phyloP scores from a whole-genome alignment of 2,329 filamentous ascomycete species.

The Aspergillus brunneoviolaceus region DNA sequence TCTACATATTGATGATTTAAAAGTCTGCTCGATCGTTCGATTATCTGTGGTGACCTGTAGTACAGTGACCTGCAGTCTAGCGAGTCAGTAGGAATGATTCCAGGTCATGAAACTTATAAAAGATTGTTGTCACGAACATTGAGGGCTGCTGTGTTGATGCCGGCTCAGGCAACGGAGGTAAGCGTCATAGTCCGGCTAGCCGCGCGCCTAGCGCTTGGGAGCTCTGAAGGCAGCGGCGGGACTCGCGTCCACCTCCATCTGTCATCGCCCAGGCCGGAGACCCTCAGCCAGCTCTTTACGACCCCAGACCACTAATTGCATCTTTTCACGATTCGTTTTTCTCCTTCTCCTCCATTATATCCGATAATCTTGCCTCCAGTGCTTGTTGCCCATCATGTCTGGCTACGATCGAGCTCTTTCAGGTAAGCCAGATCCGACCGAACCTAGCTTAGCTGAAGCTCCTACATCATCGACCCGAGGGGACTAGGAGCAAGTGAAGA shows the following conservation, averaged over 20 bases:
- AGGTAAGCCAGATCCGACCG: constrained; percentile 61
- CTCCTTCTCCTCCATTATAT: constrained; percentile 9
- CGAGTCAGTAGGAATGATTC: too few species aligned
- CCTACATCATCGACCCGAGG: background rate
- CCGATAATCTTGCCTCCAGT: background rate
- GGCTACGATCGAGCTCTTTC: constrained; percentile 99
- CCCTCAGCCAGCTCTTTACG: constrained; percentile 15
- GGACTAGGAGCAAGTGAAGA: constrained; percentile 12
- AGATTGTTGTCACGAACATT: background rate
- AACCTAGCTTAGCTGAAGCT: background rate
- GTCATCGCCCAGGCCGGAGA: constrained; percentile 24
- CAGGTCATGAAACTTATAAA: too few species aligned
- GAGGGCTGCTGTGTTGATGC: background rate
- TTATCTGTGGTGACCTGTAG: background rate
- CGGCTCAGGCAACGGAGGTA: background rate
- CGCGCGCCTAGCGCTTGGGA: constrained; percentile 28
- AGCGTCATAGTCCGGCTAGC: constrained; percentile 15
- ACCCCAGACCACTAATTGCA: constrained; percentile 18
- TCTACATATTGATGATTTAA: constrained; percentile 12
- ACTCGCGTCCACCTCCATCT: constrained; percentile 29
- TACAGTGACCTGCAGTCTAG: background rate
- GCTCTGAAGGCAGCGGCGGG: constrained; percentile 29
- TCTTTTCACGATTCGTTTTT: constrained; percentile 1
- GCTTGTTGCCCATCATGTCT: constrained; percentile 58
- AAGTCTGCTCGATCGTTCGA: constrained; percentile 14